phyloP scores from a whole-genome alignment of 1,284 basidiomycete genomes.

The Boletus calvinii region DNA sequence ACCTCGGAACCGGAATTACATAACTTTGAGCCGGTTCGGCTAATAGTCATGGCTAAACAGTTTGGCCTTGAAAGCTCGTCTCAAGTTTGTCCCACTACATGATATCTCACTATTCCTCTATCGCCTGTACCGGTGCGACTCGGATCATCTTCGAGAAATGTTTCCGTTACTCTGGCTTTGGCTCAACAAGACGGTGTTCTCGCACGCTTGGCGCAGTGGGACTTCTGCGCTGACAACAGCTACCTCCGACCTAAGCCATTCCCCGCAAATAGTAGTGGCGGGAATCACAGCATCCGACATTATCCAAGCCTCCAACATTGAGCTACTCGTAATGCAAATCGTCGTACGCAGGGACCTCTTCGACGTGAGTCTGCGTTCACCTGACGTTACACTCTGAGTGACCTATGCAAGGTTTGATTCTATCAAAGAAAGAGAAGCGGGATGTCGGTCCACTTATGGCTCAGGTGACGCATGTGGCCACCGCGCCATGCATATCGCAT shows the following conservation, averaged over 20 bases:
- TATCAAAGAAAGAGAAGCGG: constrained; percentile 44
- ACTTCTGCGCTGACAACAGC: neutral
- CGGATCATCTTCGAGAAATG: neutral
- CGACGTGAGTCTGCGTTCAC: constrained; percentile 37
- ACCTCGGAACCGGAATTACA: too few relatives aligned
- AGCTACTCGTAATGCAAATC: constrained; percentile 45
- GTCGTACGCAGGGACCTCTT: constrained; percentile 45
- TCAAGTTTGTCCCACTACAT: neutral
- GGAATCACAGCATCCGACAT: neutral
- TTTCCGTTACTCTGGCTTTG: neutral
- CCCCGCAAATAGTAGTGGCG: neutral
- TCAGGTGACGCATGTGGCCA: constrained; percentile 52
- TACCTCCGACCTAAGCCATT: constrained; percentile 7
- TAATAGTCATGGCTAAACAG: too few relatives aligned
- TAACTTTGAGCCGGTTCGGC: too few relatives aligned
- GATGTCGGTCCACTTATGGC: constrained; percentile 54
- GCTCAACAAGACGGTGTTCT: neutral
- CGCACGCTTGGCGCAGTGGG: constrained; percentile 7
- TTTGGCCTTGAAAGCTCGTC: too few relatives aligned
- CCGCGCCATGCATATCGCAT: constrained; percentile 37
- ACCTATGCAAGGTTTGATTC: constrained; percentile 2
- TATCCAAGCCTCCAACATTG: neutral
- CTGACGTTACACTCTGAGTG: neutral
- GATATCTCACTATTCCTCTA: neutral
- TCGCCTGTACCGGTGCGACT: neutral